These are phyloP conservation scores for Leccinum pallidistipes DNA, from an alignment of 1,284 basidiomycete species.

Conservation along the genomic window DNA sequence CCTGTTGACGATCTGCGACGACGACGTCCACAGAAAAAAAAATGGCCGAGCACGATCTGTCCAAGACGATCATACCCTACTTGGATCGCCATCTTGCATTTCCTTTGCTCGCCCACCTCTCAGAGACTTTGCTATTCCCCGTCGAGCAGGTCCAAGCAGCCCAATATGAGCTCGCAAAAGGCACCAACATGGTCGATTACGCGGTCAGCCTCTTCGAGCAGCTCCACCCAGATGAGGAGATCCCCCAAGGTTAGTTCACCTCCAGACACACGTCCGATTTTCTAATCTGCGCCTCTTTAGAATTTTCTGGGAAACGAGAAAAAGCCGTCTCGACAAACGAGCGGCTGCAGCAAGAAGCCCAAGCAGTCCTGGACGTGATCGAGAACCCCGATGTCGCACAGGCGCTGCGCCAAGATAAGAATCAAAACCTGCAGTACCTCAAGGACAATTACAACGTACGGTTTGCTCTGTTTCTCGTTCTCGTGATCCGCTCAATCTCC, in stretches of 20 bases:
- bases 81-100: conserved; percentile 94
- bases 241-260: conserved; percentile 57
- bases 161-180: conserved; percentile 96
- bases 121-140: conserved; percentile 71
- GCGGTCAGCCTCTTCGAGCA: conserved; percentile 78
- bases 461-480: conserved; percentile 18
- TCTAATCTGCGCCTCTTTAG: conserved; percentile 39
- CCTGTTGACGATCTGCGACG: conserved; percentile 5
- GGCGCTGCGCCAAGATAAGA: conserved; percentile 90
- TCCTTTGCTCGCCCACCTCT: conserved; percentile 88
- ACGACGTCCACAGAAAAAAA: conserved; percentile 11
- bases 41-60: conserved; percentile 88
- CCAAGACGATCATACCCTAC: conserved; percentile 90
- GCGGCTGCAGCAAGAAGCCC: conserved; percentile 83
- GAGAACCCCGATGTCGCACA: conserved; percentile 95
- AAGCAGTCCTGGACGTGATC: conserved; percentile 93
- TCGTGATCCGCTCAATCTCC: conserved; percentile 9
- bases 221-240: conserved; percentile 67
- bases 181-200: conserved; percentile 96
- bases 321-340: conserved; percentile 85
- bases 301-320: conserved; percentile 80
- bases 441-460: conserved; percentile 91
- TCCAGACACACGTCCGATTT: neutral
- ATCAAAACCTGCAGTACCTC: conserved; percentile 92
- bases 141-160: conserved; percentile 77